Evolutionary conservation across 2,329 filamentous ascomycete species (phyloP), one percentile per base, ranked within the genome.

Genomic region (Aspergillus aculeatinus): DNA sequence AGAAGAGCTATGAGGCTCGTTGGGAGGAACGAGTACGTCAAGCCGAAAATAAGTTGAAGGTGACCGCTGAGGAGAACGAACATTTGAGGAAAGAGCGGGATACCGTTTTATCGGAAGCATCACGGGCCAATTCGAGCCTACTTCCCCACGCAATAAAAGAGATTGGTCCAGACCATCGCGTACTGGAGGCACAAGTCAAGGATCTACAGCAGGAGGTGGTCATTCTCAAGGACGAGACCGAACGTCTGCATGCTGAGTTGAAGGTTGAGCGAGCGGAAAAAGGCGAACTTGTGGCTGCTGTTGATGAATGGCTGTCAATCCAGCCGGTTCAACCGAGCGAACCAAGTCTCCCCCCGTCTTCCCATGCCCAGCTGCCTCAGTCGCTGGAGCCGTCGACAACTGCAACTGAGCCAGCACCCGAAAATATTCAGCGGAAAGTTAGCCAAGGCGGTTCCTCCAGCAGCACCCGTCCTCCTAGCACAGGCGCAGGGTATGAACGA

Each of bases 1-100:
- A 88, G 73, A 86, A 87, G 68, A 86, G 83, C 70, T 88, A 98
- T 78, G 92, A 97, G 75, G 85, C 85, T 51, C 88, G 94, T 57
- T 95, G 92, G 85, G 92, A 96, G 77, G 96, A 96, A 82, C 91
- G 89, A 71, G 86, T 94, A 59, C 86, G 85, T 57, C 90, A 94
- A 68, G 85, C 96, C 2, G 90, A 96, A 76, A 74, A 76, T 19
- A 87, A 87, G 63, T 82, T 96, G 48, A 87, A 87, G 50, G 85
- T 89, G 48, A 82, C 94, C 11, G 79, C 80, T 55, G 84, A 86
- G 54, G 90, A 96, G 70, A 92, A 95, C 67, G 89, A 94, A 63
- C 86, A 87, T 61, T 80, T 96, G 27, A 85, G 86, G 63, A 79
- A 81, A 48, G 86, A 86, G 47, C 84, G 84, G 27, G 87, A 93